A percentile compares a stretch with the other conserved stretches of the same genome.
These are phyloP conservation scores for Sclerotinia glacialis DNA, from an alignment of 2,329 filamentous ascomycete species.

Conservation along the genomic window DNA sequence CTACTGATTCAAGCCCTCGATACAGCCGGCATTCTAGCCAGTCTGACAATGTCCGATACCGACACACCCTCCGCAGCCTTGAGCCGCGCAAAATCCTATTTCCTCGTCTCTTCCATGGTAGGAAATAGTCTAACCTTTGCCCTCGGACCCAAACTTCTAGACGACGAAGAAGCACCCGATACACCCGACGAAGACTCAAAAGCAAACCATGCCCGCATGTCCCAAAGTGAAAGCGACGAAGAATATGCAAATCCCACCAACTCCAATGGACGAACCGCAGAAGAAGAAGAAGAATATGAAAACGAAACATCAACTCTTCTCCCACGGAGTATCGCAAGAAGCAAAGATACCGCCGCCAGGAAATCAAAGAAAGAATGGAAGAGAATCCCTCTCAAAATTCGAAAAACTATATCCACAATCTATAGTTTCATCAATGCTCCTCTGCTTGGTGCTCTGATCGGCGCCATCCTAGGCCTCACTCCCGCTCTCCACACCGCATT, in stretches of 20 bases:
- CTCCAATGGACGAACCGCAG: conserved; percentile 32
- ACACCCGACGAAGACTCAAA: conserved; percentile 30
- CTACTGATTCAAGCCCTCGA: conserved; percentile 44
- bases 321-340: conserved; percentile 22
- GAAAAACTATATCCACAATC: conserved; percentile 33
- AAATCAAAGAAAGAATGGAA: conserved; percentile 18
- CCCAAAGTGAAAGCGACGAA: conserved; percentile 29
- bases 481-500: conserved; percentile 60
- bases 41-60: conserved; percentile 44
- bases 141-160: conserved; percentile 57
- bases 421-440: conserved; percentile 59
- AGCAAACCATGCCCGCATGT: not conserved
- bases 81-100: conserved; percentile 61
- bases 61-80: conserved; percentile 49
- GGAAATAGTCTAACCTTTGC: conserved; percentile 63
- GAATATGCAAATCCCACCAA: conserved; percentile 32
- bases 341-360: not conserved
- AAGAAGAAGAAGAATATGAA: conserved; percentile 31
- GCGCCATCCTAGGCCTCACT: conserved; percentile 57
- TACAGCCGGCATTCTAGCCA: conserved; percentile 51
- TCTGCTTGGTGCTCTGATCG: conserved; percentile 57
- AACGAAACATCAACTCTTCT: conserved; percentile 31
- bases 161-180: conserved; percentile 43
- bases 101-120: conserved; percentile 58
- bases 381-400: conserved; percentile 30